phyloP scores from a whole-genome alignment of 108 stramenopile genomes.

The Nannochloropsis gaditana region DNA sequence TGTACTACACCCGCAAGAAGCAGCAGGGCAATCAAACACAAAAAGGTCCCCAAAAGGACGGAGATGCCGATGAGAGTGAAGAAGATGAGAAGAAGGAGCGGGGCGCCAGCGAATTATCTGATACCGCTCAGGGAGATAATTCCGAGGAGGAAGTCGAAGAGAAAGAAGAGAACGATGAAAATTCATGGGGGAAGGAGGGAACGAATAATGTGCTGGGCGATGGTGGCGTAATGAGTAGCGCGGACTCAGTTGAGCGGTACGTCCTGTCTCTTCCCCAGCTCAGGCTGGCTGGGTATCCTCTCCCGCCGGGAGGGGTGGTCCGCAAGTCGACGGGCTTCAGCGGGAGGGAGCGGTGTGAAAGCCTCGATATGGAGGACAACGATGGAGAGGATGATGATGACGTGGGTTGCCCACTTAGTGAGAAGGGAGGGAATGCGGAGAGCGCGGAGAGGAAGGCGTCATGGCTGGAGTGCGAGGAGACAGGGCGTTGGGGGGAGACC shows the following conservation, averaged over 20 bases:
- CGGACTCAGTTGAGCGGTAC: neutral
- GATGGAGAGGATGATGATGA: neutral
- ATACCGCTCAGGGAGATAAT: neutral
- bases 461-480: slow-evolving; percentile 16
- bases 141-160: neutral
- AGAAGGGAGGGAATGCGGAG: neutral
- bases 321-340: neutral
- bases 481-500: neutral
- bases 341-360: neutral
- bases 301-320: neutral
- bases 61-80: neutral
- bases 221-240: neutral
- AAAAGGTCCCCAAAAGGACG: neutral
- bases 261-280: neutral
- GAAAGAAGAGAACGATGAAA: neutral
- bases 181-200: neutral
- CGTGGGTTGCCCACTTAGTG: neutral
- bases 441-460: neutral
- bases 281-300: slow-evolving; percentile 3
- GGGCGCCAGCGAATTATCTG: neutral
- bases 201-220: neutral
- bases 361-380: neutral
- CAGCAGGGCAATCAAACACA: neutral
- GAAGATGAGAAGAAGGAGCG: neutral
- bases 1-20: neutral